Evolutionary conservation across 257 asterid species (phyloP), one percentile per base, ranked within the genome.

Genomic region (Rauvolfia tetraphylla): DNA sequence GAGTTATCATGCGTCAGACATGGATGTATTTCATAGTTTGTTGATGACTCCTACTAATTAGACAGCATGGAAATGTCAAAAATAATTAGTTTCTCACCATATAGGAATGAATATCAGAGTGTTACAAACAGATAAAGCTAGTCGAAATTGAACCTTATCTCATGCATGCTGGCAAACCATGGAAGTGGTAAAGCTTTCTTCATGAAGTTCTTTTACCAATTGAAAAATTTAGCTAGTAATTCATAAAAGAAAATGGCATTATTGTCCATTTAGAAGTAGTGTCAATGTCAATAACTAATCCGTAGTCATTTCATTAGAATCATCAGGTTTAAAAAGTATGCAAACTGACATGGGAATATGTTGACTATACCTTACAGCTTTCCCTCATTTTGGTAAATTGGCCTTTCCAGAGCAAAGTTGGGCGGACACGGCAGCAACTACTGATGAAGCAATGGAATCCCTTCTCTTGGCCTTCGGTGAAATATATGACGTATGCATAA

Each of bases 121-220:
- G 98, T 83, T 86, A 93, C 76, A 79, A 41, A 71, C 87, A 88
- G 75, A 88, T 65, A 80, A 89, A 91, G 80, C 96, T 91, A 59
- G 91, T 90, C 63, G 98, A 90, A 36, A 91, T 95, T 49, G 98
- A 93, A 81, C 84, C 90, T 23, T 87, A 84, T 77, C 81, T 93
- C 71, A 84, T 95, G 87, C 87, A 93, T 88, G 95, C 96, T 81
- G 99, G 99, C 79, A 93, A 95, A 82, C 98, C 98, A 70, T 95
- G 99, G 97, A 91, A 87, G 86, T 80, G 76, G 79, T 93, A 84
- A 66, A 62, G 76, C 61, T 70, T 73, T 66, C 81, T 91, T 56
- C 81, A n/a, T n/a, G n/a, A n/a, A n/a, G n/a, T n/a, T n/a, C n/a
- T n/a, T n/a, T n/a, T n/a, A n/a, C n/a, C n/a, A n/a, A n/a, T n/a